Conservation (phyloP, 805 yeast genomes). For the Dipodascus albidus region DNA sequence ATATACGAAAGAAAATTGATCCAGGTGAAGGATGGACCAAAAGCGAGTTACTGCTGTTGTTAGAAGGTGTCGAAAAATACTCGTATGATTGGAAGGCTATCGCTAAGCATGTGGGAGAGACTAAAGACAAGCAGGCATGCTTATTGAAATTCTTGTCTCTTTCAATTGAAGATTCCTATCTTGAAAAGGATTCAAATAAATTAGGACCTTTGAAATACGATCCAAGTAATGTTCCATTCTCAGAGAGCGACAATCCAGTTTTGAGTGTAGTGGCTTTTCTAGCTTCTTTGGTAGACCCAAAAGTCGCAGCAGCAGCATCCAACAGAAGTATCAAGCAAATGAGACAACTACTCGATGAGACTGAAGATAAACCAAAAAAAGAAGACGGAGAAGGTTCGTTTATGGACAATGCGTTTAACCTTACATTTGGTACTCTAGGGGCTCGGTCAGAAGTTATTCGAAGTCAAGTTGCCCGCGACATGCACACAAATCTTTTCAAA, state of each 20-base stretch:
- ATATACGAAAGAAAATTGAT: constrained; percentile 18
- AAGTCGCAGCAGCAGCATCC: constrained; percentile 76
- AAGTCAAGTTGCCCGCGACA: constrained; percentile 55
- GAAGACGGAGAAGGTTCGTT: constrained; percentile 9
- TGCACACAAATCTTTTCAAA: constrained; percentile 43
- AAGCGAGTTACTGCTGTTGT: constrained; percentile 46
- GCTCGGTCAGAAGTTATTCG: constrained; percentile 67
- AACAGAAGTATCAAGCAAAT: constrained; percentile 35
- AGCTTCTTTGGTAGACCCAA: constrained; percentile 75
- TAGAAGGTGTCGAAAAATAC: constrained; percentile 49
- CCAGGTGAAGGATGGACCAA: constrained; percentile 48
- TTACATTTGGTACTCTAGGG: constrained; percentile 69
- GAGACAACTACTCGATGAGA: constrained; percentile 33
- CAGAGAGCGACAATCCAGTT: constrained; percentile 84
- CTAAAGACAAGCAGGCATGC: constrained; percentile 67
- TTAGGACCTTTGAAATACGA: constrained; percentile 72
- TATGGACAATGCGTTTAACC: constrained; percentile 48
- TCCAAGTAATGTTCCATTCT: constrained; percentile 66
- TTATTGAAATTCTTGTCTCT: constrained; percentile 65
- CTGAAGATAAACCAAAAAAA: constrained; percentile 5
- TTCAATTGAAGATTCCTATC: constrained; percentile 70
- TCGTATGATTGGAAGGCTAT: constrained; percentile 74
- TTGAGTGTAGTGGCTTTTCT: constrained; percentile 85
- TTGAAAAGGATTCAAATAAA: constrained; percentile 30
- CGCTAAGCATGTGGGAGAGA: constrained; percentile 47